Base-by-base conservation (phyloP, 768 basidiomycete species). In the Leccinum barrowsii region DNA sequence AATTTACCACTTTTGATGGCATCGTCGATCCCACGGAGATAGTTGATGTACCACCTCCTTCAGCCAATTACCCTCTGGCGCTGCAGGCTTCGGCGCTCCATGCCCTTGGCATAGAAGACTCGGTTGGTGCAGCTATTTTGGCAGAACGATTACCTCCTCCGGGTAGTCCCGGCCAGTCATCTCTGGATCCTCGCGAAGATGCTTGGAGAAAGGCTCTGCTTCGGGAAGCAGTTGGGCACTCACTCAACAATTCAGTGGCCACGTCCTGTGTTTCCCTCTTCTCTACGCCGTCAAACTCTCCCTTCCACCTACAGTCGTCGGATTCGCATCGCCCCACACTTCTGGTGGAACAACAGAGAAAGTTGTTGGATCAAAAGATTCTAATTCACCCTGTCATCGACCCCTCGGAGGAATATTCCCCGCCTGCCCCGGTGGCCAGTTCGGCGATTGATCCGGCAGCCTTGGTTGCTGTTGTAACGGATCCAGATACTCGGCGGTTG, bases 21-120 rank as follows among this genome's bases (percentile, higher is more conserved):
- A 78, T 89, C 55, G 85, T 92, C 64, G 91, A 93, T 73, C 91
- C 91, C 11, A 93, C 91, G 24, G 92, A 92, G 65, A 82, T 81
- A 24, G 90, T 93, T 35, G 91, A 93, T 67, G 68, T 92, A 34
- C 91, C 91, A 0, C 85, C 80, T 5, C 86, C 84, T 7, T 83
- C 86, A 35, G 76, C 85, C 37, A 78, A 77, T 35, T 90, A 89
- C 67, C 86, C 85, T 1, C 87, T 92, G 63, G 83, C 86, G 7
- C 82, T 88, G 40, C 90, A 91, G 67, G 82, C 90, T 24, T 89
- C 90, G 55, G 86, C 85, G 15, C 65, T 86, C 52, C 84, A 85
- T 65, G 89, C 86, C 15, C 73, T 92, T 65, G 86, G 87, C 47
- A 87, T 90, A 44, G 78, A 83, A 59, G 87, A 90, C 50, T 89